These are phyloP conservation scores for Podospora didyma DNA, from an alignment of 495 filamentous ascomycete genomes.

Conservation along the genomic window DNA sequence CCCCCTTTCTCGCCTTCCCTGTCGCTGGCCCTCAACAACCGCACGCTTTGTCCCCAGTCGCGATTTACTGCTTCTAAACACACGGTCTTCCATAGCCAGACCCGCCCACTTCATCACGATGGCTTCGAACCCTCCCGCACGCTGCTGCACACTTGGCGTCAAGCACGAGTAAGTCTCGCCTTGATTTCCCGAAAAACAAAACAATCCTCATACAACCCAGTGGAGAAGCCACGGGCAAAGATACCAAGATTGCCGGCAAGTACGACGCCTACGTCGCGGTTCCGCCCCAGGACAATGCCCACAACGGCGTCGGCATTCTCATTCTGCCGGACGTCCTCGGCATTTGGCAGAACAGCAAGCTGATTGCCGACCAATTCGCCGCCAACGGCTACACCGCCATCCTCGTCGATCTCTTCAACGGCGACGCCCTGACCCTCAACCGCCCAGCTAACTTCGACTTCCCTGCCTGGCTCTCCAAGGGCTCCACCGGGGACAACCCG, in stretches of 20 bases:
- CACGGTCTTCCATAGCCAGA: no score
- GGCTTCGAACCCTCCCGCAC: constrained; percentile 30
- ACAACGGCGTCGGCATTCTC: constrained; percentile 51
- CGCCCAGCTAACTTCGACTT: constrained; percentile 56
- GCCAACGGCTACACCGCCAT: constrained; percentile 75
- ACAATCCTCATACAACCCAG: constrained; percentile 6
- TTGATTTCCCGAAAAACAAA: neutral
- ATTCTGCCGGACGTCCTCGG: constrained; percentile 65
- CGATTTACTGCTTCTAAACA: neutral
- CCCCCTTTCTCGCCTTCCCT: no score
- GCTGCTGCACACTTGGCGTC: constrained; percentile 33
- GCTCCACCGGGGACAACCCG: constrained; percentile 45
- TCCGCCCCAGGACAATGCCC: constrained; percentile 36
- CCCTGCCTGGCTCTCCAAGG: constrained; percentile 53
- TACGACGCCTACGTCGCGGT: constrained; percentile 49
- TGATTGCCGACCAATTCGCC: constrained; percentile 80
- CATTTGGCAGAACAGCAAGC: constrained; percentile 71
- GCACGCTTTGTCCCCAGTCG: no score
- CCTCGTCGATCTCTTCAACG: constrained; percentile 74
- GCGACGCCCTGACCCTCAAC: constrained; percentile 60
- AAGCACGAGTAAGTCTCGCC: constrained; percentile 25
- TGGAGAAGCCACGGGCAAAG: constrained; percentile 37
- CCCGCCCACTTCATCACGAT: constrained; percentile 15
- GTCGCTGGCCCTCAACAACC: no score
- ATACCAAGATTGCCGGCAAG: constrained; percentile 38